Evolutionary conservation across 345 rosid species (phyloP), one percentile per base, ranked within the genome.

Genomic region (Turritis glabra): DNA sequence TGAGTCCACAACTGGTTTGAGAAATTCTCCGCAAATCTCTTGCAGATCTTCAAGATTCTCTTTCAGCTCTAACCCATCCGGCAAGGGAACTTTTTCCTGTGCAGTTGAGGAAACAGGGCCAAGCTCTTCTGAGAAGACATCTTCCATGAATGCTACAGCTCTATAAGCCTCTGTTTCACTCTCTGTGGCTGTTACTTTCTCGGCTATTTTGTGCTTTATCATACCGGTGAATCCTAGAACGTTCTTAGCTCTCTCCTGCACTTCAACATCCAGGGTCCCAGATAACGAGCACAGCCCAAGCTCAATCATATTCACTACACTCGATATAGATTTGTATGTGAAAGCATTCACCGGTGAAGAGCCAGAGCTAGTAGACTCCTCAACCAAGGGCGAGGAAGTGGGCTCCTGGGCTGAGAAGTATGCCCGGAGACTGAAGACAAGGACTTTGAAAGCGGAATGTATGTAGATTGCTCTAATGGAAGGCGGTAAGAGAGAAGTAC

Each of bases 161-260:
- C 74, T 85, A 71, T 63, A 76, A 68, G 84, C 77, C 59, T 79
- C 79, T 26, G 64, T 81, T 76, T 70, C 84, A 41, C 67, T 69
- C 40, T 44, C 69, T 35, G 33, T 81, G 4, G 27, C 41, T 59
- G 53, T 72, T 40, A 32, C 68, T 73, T 83, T 79, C 62, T 73
- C 76, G 17, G 72, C 33, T 56, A 88, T 56, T 63, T 83, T 83
- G 69, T 77, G 81, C 75, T 84, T 84, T 63, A 88, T 71, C 81
- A 89, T 67, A 68, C 84, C 90, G 23, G 85, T 63, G 56, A 92
- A 81, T 56, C 96, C 97, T 54, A 95, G 80, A 48, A 86, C 69
- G 74, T 92, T 92, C 65, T 81, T 74, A 32, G 86, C 81, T 80
- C 96, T 89, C 88, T 92, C 99, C 70, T 86, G 85, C 41, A 90